These are phyloP conservation scores for Amyloporia xantha DNA, from an alignment of 768 basidiomycete species.

Conservation along the genomic window DNA sequence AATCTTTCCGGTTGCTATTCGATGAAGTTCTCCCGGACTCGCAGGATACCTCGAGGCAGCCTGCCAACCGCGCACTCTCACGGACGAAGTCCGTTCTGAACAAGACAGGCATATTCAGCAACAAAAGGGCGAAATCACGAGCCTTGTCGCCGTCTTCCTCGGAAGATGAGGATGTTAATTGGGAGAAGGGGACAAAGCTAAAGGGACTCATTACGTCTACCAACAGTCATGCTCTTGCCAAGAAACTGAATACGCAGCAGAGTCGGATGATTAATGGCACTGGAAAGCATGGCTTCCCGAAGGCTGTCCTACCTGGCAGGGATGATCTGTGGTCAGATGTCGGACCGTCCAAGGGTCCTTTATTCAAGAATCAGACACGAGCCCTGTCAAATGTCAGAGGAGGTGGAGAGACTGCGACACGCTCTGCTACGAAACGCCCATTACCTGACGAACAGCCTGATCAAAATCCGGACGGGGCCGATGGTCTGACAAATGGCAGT, in stretches of 20 bases:
- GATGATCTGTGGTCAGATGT: slow-evolving; percentile 17
- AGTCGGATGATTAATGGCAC: slow-evolving; percentile 6
- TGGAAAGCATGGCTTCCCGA: slow-evolving; percentile 8
- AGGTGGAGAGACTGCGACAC: background rate
- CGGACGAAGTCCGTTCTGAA: background rate
- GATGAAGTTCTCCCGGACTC: slow-evolving; percentile 31
- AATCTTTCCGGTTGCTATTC: slow-evolving; percentile 63
- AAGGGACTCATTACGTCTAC: slow-evolving; percentile 14
- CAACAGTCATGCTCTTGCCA: background rate
- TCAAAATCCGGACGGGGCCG: background rate
- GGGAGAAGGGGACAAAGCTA: slow-evolving; percentile 14
- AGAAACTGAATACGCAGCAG: background rate
- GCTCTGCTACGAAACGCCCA: slow-evolving; percentile 31
- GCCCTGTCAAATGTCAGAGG: background rate
- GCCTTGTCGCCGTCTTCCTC: slow-evolving; percentile 16
- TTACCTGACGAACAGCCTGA: slow-evolving; percentile 30
- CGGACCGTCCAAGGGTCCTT: slow-evolving; percentile 8
- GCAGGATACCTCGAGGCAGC: slow-evolving; percentile 5
- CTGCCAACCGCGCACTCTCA: slow-evolving; percentile 5
- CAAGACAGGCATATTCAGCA: background rate
- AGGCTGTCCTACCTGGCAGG: slow-evolving; percentile 17
- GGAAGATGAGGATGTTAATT: slow-evolving; percentile 17
- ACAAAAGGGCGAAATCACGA: slow-evolving; percentile 9
- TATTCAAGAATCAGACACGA: background rate
- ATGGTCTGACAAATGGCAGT: background rate